Evolutionary conservation across 768 basidiomycete genomes (phyloP).

Genomic region (Tephrocybe rancida): DNA sequence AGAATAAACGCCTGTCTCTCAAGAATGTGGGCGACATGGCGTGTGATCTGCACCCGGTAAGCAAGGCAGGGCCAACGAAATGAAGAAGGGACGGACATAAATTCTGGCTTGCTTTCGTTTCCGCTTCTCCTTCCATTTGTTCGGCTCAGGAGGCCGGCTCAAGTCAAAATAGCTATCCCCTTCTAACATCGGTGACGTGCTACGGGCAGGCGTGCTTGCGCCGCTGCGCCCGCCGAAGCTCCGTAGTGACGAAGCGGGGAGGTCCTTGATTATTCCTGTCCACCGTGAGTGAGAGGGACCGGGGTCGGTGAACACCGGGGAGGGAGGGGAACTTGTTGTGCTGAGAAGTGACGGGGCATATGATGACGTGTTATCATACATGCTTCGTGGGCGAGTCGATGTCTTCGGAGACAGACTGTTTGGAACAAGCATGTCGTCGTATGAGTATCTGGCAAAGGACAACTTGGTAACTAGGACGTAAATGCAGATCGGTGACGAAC

Average conservation of each 20-base stretch:
- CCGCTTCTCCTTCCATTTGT: slow-evolving; percentile 44
- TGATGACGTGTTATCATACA: slow-evolving; percentile 4
- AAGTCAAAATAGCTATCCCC: slow-evolving; percentile 19
- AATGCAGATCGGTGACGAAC: slow-evolving; percentile 25
- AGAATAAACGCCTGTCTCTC: slow-evolving; percentile 83
- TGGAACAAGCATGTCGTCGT: slow-evolving; percentile 16
- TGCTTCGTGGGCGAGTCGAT: slow-evolving; percentile 1
- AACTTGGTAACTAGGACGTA: background rate
- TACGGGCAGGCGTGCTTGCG: slow-evolving; percentile 25
- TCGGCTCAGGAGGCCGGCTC: slow-evolving; percentile 15
- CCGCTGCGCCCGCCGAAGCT: slow-evolving; percentile 22
- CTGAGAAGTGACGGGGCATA: background rate
- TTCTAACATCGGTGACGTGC: slow-evolving; percentile 29
- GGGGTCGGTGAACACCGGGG: slow-evolving; percentile 14
- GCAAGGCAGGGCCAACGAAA: background rate
- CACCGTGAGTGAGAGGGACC: slow-evolving; percentile 3
- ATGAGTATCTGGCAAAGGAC: slow-evolving; percentile 23
- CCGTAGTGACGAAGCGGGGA: slow-evolving; percentile 16
- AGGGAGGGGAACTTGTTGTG: slow-evolving; percentile 10
- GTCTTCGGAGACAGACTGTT: background rate
- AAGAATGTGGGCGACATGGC: slow-evolving; percentile 81
- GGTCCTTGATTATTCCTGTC: slow-evolving; percentile 32
- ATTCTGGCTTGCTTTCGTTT: slow-evolving; percentile 77
- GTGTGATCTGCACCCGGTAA: slow-evolving; percentile 60
- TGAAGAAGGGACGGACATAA: slow-evolving; percentile 51